These are phyloP conservation scores for Acrocalymma vagum DNA, from an alignment of 2,329 filamentous ascomycete genomes.

Conservation along the genomic window DNA sequence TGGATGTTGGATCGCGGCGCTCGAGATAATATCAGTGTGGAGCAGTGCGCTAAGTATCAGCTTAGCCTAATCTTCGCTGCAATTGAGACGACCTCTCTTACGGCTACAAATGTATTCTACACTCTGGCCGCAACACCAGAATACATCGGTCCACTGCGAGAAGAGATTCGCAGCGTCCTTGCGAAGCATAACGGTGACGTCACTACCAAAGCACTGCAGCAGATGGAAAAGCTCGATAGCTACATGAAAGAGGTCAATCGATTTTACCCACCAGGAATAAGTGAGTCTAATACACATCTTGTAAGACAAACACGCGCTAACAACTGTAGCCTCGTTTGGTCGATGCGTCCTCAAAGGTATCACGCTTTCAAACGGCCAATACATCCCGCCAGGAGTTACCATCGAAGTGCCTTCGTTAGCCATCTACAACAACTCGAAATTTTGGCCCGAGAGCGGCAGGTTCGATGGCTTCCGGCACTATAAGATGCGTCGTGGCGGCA, in stretches of 20 bases:
- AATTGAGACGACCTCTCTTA: slow-evolving; percentile 30
- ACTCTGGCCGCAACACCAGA: slow-evolving; percentile 36
- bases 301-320: background rate
- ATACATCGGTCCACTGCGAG: slow-evolving; percentile 50
- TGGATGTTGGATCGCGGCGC: slow-evolving; percentile 29
- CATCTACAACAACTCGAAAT: slow-evolving; percentile 21
- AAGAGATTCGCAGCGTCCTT: slow-evolving; percentile 50
- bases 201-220: slow-evolving; percentile 26
- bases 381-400: slow-evolving; percentile 39
- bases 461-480: slow-evolving; percentile 32
- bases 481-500: slow-evolving; percentile 20
- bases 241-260: slow-evolving; percentile 36
- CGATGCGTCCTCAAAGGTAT: slow-evolving; percentile 61
- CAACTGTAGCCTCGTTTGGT: slow-evolving; percentile 50
- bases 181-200: slow-evolving; percentile 35
- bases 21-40: slow-evolving; percentile 7
- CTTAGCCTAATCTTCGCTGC: slow-evolving; percentile 26
- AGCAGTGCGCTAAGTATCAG: slow-evolving; percentile 15
- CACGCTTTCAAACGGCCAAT: slow-evolving; percentile 62
- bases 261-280: slow-evolving; percentile 22
- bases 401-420: slow-evolving; percentile 30
- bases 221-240: slow-evolving; percentile 34
- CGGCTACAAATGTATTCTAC: slow-evolving; percentile 31
- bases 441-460: slow-evolving; percentile 17
- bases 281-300: slow-evolving; percentile 8